Evolutionary conservation across 1,284 basidiomycete species (phyloP).

Genomic region (Cystobasidium sp.): DNA sequence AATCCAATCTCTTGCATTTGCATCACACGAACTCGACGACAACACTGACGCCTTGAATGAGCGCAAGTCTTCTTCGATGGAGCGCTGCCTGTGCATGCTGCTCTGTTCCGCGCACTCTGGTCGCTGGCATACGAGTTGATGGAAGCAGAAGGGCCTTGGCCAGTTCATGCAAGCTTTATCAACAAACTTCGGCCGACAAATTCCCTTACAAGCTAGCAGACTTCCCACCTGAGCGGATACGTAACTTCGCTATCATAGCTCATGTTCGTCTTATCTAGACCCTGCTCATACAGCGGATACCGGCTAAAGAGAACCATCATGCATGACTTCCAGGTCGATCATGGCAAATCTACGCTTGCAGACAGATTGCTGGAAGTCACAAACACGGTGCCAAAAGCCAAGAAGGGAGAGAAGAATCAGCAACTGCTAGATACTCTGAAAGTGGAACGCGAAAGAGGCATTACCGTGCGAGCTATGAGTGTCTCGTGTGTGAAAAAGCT

Average conservation of each 20-base stretch:
- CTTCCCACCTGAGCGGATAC: conserved; percentile 61
- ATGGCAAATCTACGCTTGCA: conserved; percentile 67
- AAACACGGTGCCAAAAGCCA: conserved; percentile 72
- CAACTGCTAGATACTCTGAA: conserved; percentile 96
- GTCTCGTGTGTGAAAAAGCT: conserved; percentile 66
- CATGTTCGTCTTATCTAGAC: conserved; percentile 68
- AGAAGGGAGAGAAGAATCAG: conserved; percentile 70
- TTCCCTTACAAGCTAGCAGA: conserved; percentile 33
- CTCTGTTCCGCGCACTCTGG: background rate
- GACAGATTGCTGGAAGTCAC: conserved; percentile 79
- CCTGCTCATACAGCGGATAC: conserved; percentile 66
- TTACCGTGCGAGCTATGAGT: conserved; percentile 84
- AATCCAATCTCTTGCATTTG: background rate
- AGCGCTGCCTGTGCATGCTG: background rate
- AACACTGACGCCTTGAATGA: conserved; percentile 1
- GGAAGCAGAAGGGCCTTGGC: background rate
- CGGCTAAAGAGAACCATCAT: no score
- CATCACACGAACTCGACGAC: background rate
- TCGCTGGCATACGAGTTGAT: background rate
- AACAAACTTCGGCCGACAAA: conserved; percentile 5
- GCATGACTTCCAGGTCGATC: background rate
- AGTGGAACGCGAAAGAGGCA: conserved; percentile 92
- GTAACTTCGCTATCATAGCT: conserved; percentile 89
- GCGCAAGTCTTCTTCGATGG: conserved; percentile 9
- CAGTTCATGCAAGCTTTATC: background rate